Base-by-base conservation (phyloP, 1,139 yeast genomes). In the Pichia sp. region DNA sequence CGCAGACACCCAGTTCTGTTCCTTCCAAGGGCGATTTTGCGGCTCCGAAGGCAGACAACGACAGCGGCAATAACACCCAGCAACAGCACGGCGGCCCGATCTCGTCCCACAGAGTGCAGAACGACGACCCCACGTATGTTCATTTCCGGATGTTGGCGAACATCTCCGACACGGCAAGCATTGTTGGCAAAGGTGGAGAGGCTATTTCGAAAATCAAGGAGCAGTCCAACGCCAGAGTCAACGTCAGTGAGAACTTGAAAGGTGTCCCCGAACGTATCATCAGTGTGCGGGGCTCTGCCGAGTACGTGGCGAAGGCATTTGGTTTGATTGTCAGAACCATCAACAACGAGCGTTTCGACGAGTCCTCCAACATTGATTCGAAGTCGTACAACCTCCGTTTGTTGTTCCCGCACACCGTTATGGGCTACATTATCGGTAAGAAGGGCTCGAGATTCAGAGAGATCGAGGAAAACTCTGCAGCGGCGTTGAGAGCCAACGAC, bases 391-490 rank as follows among this genome's bases (percentile, higher is more conserved):
- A 79, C 53, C 71, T 90, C 61, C 78, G 84, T 60, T 67, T 90
- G 17, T 72, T 90, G 55, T 77, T 91, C 41, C 96, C 97, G 2
- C 93, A 89, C 68, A 84, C 87, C 2, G 73, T 87, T 67, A 87
- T 89, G 74, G 96, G 96, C 0, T 85, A 80, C 62, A 78, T 91
- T 51, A 90, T 90, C 61, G 97, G 97, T 14, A 85, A 85, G 64
- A 84, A 78, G 55, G 96, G 96, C 10, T 73, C 80, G 17, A 80
- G 83, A 61, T 84, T 91, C 66, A 76, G 91, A 59, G 95, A 89
- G 67, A 87, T 91, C 61, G 96, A 89, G 70, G 92, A 86, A 55
- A 79, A 80, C 56, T 87, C 96, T 8, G 92, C 95, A 4, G 95
- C 96, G 3, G 79, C 81, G 59, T 75, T 91, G 56, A 81, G 80